These are phyloP conservation scores for Starmera caribaea DNA, from an alignment of 805 yeast genomes.

Conservation along the genomic window DNA sequence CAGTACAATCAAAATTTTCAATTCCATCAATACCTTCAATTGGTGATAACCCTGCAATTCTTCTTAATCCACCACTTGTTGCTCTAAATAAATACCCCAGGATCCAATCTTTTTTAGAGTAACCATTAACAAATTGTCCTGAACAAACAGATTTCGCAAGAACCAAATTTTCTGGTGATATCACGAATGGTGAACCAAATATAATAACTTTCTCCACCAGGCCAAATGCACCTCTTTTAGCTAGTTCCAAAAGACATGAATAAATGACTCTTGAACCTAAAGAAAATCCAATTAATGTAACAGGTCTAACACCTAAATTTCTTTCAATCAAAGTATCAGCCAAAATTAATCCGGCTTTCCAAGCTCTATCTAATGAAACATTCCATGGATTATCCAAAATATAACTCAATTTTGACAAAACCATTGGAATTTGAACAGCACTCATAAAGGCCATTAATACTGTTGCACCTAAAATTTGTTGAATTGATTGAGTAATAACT, in stretches of 20 bases:
- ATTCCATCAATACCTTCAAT: constrained; percentile 54
- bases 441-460: constrained; percentile 84
- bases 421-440: constrained; percentile 88
- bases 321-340: constrained; percentile 87
- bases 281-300: constrained; percentile 88
- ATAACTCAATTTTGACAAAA: constrained; percentile 79
- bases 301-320: constrained; percentile 86
- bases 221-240: constrained; percentile 80
- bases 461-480: constrained; percentile 90
- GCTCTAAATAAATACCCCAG: constrained; percentile 92
- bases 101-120: constrained; percentile 90
- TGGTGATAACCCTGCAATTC: constrained; percentile 86
- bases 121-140: constrained; percentile 86
- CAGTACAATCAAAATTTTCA: constrained; percentile 85
- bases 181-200: constrained; percentile 84
- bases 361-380: constrained; percentile 92
- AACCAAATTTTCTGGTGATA: constrained; percentile 66
- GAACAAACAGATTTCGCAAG: constrained; percentile 79
- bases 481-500: constrained; percentile 85
- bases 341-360: constrained; percentile 86
- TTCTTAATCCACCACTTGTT: constrained; percentile 84
- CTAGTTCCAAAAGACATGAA: constrained; percentile 81
- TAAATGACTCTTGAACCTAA: constrained; percentile 87
- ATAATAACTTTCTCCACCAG: constrained; percentile 79
- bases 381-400: constrained; percentile 96